These are phyloP conservation scores for Mycena pura DNA, from an alignment of 768 basidiomycete genomes.

Conservation along the genomic window DNA sequence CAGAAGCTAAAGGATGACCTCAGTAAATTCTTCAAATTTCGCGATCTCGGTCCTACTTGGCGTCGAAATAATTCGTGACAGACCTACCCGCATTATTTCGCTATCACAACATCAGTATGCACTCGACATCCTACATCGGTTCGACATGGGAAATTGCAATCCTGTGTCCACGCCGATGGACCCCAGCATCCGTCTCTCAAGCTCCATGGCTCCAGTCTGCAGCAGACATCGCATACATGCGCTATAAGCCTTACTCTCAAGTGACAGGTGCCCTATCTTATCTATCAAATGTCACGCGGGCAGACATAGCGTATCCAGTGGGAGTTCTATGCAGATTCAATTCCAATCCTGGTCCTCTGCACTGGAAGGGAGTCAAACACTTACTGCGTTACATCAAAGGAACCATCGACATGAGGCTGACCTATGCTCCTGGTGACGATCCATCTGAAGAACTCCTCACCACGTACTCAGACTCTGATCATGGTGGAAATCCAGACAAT, in stretches of 20 bases:
- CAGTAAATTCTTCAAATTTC: conserved; percentile 35
- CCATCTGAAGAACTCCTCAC: conserved; percentile 22
- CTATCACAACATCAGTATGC: conserved; percentile 29
- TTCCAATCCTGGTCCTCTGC: neutral
- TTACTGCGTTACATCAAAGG: neutral
- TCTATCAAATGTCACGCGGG: neutral
- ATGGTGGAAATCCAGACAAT: neutral
- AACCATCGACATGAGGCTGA: neutral
- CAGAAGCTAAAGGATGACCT: conserved; percentile 32
- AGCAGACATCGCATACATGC: neutral
- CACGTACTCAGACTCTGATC: conserved; percentile 36
- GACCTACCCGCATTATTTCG: conserved; percentile 33
- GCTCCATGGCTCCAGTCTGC: neutral
- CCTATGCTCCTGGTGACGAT: conserved; percentile 8
- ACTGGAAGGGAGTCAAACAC: neutral
- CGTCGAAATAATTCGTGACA: conserved; percentile 35
- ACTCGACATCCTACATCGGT: conserved; percentile 31
- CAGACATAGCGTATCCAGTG: neutral
- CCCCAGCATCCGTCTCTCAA: neutral
- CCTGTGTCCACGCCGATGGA: neutral
- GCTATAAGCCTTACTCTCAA: neutral
- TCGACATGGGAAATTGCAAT: conserved; percentile 15
- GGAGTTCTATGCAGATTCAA: neutral
- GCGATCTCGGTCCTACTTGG: conserved; percentile 42
- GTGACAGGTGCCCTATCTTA: neutral